Base-by-base conservation (phyloP, 768 basidiomycete genomes). In the Austroboletus eburneus region DNA sequence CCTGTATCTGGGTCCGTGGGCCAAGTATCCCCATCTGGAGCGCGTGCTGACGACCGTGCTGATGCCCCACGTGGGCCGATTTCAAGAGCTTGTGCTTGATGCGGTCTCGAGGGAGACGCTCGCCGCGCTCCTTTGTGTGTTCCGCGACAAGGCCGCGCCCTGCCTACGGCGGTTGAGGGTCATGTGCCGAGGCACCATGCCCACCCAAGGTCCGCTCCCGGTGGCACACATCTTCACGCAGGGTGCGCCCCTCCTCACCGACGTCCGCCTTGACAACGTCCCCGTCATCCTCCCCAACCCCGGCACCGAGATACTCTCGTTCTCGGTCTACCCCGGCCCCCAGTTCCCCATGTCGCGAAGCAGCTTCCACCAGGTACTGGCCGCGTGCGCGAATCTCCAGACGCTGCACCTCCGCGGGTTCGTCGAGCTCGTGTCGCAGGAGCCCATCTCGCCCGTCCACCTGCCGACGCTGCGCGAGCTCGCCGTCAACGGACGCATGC, bases 1-100 rank as follows among this genome's bases (percentile, higher is more conserved):
- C 16, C 54, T 69, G 13, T 64, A 67, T 54, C 27, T 69, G 10
- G 57, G 58, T 3, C 69, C 64, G 39, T 65, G 64, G 64, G 64
- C 55, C 41, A 65, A 62, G 42, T 56, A 66, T 33, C 25, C 65
- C 40, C 57, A 61, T 54, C 43, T 59, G 14, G 59, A 65, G 34
- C 57, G 46, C 35, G 55, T 49, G 27, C 40, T 65, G 46, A 43
- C 49, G 30, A 50, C 52, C 6, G 59, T 62, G 40, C 36, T 65
- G 36, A 51, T 65, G 48, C 65, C 65, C 25, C 64, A 64, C 44
- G 50, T 65, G 39, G 47, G 12, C 23, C 61, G 57, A 14, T 65
- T 67, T 49, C 51, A 59, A 36, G 56, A 65, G 22, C 35, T 65
- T 29, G 58, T 66, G 50, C 51, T 65, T 17, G 64, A 65, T 3